Evolutionary conservation across 2,329 filamentous ascomycete species (phyloP), one percentile per base, ranked within the genome.

Genomic region (Didymella exigua): DNA sequence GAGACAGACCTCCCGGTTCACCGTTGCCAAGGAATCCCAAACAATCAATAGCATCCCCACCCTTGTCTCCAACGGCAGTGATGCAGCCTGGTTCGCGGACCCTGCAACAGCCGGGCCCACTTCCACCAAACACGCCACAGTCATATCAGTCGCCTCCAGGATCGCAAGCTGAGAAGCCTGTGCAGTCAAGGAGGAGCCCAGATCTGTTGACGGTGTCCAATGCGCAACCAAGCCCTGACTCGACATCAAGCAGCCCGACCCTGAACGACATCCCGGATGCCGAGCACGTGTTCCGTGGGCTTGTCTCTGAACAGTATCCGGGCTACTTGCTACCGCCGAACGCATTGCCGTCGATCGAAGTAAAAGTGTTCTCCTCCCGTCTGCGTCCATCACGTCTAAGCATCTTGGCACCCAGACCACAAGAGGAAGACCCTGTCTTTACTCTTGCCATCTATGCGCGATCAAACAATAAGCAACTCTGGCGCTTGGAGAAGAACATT

Each of bases 401-500:
- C 71, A 84, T 95, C 63, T 80, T 96, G 67, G 90, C 87, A 2
- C 80, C 92, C 10, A 93, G 86, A 45, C 88, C 90, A 58, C 80
- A 89, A 18, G 93, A 97, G 54, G 93, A 96, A 70, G 93, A 97
- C 65, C 91, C 93, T 0, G 93, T 98, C 0, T 97, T 98, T 68
- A 96, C 92, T 0, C 80, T 99, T 48, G 93, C 92, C 16, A 80
- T 99, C 30, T 89, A 91, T 66, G 89, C 89, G 9, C 87, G 93
- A 49, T 88, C 87, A 0, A 86, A 91, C 58, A 80, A 84, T 3
- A 84, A 83, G 50, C 93, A 98, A 72, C 80, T 99, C 10, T 98
- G 95, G 93, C 87, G 93, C 26, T 86, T 96, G 6, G 95, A 99
- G 76, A 99, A 99, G 75, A 91, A 96, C 58, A 89, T 90, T 3